Evolutionary conservation across 768 basidiomycete species (phyloP).

Genomic region (Vishniacozyma victoriae): DNA sequence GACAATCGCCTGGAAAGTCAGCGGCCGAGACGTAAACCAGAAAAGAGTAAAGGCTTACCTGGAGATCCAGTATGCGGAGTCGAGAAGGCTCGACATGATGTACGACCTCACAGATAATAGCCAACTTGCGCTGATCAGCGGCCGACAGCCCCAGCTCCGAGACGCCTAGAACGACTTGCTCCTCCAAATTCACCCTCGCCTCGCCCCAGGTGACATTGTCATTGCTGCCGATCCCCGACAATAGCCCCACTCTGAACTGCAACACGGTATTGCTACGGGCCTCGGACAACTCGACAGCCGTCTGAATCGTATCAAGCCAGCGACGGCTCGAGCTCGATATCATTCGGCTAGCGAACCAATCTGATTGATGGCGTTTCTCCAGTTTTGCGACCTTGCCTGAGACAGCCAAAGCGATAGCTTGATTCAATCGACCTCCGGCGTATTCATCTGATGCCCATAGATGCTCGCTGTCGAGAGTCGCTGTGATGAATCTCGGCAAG

Average conservation of each 20-base stretch:
- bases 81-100: constrained; percentile 4
- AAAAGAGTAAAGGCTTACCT: constrained; percentile 12
- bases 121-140: neutral
- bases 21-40: neutral
- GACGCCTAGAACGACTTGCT: constrained; percentile 7
- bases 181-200: constrained; percentile 6
- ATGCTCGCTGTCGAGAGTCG: constrained; percentile 7
- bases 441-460: neutral
- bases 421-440: neutral
- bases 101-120: neutral
- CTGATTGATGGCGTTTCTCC: neutral
- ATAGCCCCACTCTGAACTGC: neutral
- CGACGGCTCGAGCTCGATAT: neutral
- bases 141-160: neutral
- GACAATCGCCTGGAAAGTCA: neutral
- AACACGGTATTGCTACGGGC: neutral
- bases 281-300: neutral
- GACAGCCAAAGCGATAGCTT: constrained; percentile 12
- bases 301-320: constrained; percentile 14
- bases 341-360: constrained; percentile 7
- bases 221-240: constrained; percentile 7
- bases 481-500: constrained; percentile 3
- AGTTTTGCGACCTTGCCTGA: constrained; percentile 4
- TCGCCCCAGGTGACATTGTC: constrained; percentile 13
- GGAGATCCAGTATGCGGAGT: constrained; percentile 9